Evolutionary conservation across 2,329 filamentous ascomycete genomes (phyloP).

Genomic region (Sodiomyces alkalinus): DNA sequence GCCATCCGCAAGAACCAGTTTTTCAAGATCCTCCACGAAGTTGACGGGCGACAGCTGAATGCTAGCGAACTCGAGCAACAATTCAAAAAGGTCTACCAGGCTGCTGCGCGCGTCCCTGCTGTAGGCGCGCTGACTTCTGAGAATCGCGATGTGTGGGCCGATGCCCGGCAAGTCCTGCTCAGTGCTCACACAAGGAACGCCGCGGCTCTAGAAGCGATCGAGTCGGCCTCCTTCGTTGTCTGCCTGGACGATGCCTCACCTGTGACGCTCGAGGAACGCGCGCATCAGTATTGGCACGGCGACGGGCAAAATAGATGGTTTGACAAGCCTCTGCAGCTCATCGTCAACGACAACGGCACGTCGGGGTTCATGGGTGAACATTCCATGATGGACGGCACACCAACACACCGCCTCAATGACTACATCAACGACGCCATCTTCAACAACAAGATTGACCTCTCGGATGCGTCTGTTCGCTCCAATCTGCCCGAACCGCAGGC

Average conservation of each 20-base stretch:
- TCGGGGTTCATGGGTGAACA: conserved; percentile 97
- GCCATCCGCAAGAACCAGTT: conserved; percentile 93
- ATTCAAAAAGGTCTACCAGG: conserved; percentile 71
- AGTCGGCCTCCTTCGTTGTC: conserved; percentile 79
- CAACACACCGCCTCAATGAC: conserved; percentile 93
- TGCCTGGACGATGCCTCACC: conserved; percentile 87
- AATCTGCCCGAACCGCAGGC: conserved; percentile 67
- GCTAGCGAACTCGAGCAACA: conserved; percentile 80
- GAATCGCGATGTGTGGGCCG: conserved; percentile 87
- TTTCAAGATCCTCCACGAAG: conserved; percentile 77
- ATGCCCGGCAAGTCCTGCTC: conserved; percentile 63
- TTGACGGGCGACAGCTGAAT: conserved; percentile 74
- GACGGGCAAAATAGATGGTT: conserved; percentile 94
- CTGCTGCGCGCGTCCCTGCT: conserved; percentile 53
- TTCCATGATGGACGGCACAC: conserved; percentile 99
- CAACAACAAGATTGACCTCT: conserved; percentile 86
- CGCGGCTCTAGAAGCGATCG: conserved; percentile 62
- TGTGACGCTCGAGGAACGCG: conserved; percentile 88
- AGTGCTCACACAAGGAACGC: conserved; percentile 67
- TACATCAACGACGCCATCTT: conserved; percentile 86
- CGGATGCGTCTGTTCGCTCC: conserved; percentile 61
- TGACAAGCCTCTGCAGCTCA: conserved; percentile 96
- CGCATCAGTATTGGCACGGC: conserved; percentile 95
- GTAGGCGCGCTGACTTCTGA: conserved; percentile 79
- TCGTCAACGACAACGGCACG: conserved; percentile 94